These are phyloP conservation scores for Colletotrichum sp. DNA, from an alignment of 2,329 filamentous ascomycete genomes.

Conservation along the genomic window DNA sequence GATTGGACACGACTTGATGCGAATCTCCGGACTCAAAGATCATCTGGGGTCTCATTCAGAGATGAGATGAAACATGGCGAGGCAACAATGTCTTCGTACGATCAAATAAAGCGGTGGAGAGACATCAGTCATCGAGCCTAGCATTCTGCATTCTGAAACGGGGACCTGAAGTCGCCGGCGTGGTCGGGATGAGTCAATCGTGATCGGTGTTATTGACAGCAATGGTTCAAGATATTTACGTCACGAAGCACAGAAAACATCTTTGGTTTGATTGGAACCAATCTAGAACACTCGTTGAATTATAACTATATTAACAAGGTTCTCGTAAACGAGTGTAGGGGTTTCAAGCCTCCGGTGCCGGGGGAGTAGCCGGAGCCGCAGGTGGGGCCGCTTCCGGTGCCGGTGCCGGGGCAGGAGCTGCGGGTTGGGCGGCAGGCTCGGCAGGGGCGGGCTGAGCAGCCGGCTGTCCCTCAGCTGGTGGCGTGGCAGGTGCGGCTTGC, in stretches of 20 bases:
- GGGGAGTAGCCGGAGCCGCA: not conserved
- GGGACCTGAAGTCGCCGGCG: fast-evolving
- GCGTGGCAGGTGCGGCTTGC: not conserved
- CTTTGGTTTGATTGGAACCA: not conserved
- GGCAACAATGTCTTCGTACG: not conserved
- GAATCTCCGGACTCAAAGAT: not conserved
- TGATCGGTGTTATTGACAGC: not conserved
- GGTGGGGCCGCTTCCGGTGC: not conserved
- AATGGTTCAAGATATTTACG: not conserved
- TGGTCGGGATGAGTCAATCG: not conserved
- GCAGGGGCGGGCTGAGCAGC: not conserved
- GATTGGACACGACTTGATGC: not conserved
- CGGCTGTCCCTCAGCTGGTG: not conserved
- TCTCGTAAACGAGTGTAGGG: not conserved
- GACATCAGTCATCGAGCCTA: fast-evolving
- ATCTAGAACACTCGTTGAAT: not conserved
- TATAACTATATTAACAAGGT: not conserved
- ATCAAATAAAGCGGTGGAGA: not conserved
- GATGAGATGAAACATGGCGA: not conserved
- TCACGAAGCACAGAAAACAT: not conserved
- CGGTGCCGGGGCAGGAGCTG: not conserved
- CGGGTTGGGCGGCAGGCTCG: not conserved
- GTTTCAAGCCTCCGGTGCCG: not conserved
- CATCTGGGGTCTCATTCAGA: not conserved
- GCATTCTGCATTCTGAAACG: not conserved